These are phyloP conservation scores for Candida easanensis DNA, from an alignment of 805 yeast genomes.

Conservation along the genomic window DNA sequence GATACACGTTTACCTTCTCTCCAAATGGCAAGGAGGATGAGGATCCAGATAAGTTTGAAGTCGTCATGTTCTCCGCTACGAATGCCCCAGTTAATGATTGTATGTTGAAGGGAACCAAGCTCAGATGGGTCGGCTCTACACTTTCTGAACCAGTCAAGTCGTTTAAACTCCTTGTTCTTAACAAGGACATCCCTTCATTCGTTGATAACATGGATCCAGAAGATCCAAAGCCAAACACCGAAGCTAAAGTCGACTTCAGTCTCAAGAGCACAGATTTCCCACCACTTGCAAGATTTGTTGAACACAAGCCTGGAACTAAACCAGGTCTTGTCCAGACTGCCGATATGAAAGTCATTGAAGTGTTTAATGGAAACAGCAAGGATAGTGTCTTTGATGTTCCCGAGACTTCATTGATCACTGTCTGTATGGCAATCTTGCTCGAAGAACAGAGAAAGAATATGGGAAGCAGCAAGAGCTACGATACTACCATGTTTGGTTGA, in stretches of 20 bases:
- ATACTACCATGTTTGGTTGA: slow-evolving; percentile 12
- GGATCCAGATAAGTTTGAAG: slow-evolving; percentile 21
- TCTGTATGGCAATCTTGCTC: slow-evolving; percentile 25
- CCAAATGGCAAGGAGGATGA: slow-evolving; percentile 18
- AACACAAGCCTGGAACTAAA: slow-evolving; percentile 16
- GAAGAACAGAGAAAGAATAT: slow-evolving; percentile 26
- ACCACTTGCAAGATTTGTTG: slow-evolving; percentile 25
- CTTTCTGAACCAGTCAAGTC: slow-evolving; percentile 29
- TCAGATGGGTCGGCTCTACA: slow-evolving; percentile 41
- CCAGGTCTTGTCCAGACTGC: slow-evolving; percentile 18
- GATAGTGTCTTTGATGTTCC: slow-evolving; percentile 18
- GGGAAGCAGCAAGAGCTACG: slow-evolving; percentile 24
- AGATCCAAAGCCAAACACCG: slow-evolving; percentile 8
- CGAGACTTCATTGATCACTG: slow-evolving; percentile 20
- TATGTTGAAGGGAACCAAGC: slow-evolving; percentile 27
- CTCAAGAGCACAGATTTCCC: slow-evolving; percentile 14
- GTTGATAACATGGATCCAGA: slow-evolving; percentile 18
- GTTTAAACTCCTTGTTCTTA: slow-evolving; percentile 33
- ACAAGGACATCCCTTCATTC: slow-evolving; percentile 32
- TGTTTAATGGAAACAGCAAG: slow-evolving; percentile 7
- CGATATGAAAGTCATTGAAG: slow-evolving; percentile 24
- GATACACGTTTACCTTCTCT: slow-evolving; percentile 31
- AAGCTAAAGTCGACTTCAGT: slow-evolving; percentile 3
- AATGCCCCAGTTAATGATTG: slow-evolving; percentile 34
- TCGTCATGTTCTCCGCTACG: slow-evolving; percentile 31